Base-by-base conservation (phyloP, 2,329 filamentous ascomycete genomes). In the Trichoderma koningiopsis region DNA sequence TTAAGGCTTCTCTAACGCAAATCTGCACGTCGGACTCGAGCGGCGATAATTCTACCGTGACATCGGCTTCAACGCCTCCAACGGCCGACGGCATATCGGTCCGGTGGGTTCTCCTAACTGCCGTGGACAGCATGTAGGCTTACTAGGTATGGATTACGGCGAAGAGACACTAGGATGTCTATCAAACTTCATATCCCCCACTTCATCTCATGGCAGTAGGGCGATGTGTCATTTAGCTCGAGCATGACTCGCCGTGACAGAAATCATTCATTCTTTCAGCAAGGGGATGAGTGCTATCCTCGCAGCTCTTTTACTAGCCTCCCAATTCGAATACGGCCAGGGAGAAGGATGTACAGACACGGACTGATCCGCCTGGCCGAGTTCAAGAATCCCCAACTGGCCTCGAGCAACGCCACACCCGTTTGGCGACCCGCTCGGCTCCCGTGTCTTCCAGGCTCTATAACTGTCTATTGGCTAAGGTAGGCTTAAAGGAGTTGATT, bases 151-250 rank as follows among this genome's bases (percentile, higher is more conserved):
- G 27, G 27, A 27, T 66, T 40, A 27, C 37, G 14, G 37, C 27
- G 49, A 40, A 55, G 61, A 52, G 22, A 55, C 53, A 49, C 63
- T 66, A 66, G 37, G 24, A 33, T 56, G 63, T 49, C 52, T 47
- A 58, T 65, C 62, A 58, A 58, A 49, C 63, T 35, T 43, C n/a
- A 52, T n/a, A 57, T 65, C 62, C 62, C 62, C 62, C 63, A 66
- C 63, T 59, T 67, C 55, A 67, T 67, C 55, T 67, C 55, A 33
- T 52, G 64, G 53, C 37, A 67, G 55, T 43, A 40, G 64, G 37
- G n/a, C 27, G 64, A 67, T 52, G 55, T 67, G 64, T 67, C 64
- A 67, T 56, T 43, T 37, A 43, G 22, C 6, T 19, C 5, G 40
- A 40, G 10, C 40, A 67, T 67, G 64, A 67, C 64, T 67, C 64